A percentile compares a stretch with the other conserved stretches of the same genome.
These are phyloP conservation scores for Hymenoscyphus albidus DNA, from an alignment of 2,329 filamentous ascomycete genomes.

Conservation along the genomic window DNA sequence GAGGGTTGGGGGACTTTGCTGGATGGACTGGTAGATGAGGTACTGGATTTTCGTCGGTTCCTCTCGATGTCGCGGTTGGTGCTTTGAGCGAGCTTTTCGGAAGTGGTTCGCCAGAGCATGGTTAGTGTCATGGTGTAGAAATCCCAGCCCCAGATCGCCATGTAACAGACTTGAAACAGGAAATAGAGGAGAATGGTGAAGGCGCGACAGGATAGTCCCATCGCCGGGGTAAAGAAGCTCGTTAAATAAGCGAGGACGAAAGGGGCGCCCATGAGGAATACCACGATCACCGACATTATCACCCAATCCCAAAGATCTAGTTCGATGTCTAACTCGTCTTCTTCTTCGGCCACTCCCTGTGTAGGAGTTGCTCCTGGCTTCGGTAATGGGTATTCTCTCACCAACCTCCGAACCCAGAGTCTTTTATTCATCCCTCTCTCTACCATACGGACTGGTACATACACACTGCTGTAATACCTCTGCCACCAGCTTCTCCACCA, in stretches of 20 bases:
- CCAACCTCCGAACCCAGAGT: background rate
- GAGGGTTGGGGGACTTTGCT: background rate
- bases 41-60: background rate
- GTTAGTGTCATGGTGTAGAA: constrained; percentile 3
- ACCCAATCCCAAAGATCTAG: constrained; percentile 10
- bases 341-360: background rate
- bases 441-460: constrained; percentile 6
- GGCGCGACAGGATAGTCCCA: constrained; percentile 36
- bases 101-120: constrained; percentile 1
- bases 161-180: constrained; percentile 34
- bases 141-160: constrained; percentile 21
- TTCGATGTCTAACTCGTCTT: background rate
- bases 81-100: background rate
- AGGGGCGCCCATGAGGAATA: constrained; percentile 18
- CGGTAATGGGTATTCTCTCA: background rate
- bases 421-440: constrained; percentile 5
- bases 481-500: constrained; percentile 7
- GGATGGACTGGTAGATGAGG: background rate
- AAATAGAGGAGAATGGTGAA: constrained; percentile 37
- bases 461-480: constrained; percentile 4
- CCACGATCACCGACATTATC: constrained; percentile 8
- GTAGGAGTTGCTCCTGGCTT: background rate
- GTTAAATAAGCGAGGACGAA: constrained; percentile 36
- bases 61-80: constrained; percentile 2
- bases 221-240: constrained; percentile 35